phyloP scores from a whole-genome alignment of 176 grass and related monocot genomes.

The bread wheat (Triticum aestivum) region IWGSC_CS_RefSeq_v2.1 NC_057803.1:514592978-514593477 shows the following conservation, averaged over 20 bases:
- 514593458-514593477: constrained; percentile 38
- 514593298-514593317: not conserved
- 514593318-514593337: not conserved
- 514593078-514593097: not conserved
- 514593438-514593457: not conserved
- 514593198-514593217: no score
- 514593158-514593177: not conserved
- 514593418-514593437: not conserved
- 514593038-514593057: not conserved
- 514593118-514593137: not conserved
- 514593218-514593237: not conserved
- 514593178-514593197: not conserved
- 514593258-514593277: not conserved
- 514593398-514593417: not conserved
- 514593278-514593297: not conserved
- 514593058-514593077: not conserved
- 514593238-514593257: not conserved
- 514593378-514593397: not conserved
- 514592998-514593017: constrained; percentile 95
- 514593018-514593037: constrained; percentile 15
- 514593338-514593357: not conserved
- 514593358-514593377: not conserved
- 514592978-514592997: constrained; percentile 96
- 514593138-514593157: not conserved
- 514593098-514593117: not conserved